Evolutionary conservation across 495 filamentous ascomycete species (phyloP).

Genomic region (Physcia stellaris): DNA sequence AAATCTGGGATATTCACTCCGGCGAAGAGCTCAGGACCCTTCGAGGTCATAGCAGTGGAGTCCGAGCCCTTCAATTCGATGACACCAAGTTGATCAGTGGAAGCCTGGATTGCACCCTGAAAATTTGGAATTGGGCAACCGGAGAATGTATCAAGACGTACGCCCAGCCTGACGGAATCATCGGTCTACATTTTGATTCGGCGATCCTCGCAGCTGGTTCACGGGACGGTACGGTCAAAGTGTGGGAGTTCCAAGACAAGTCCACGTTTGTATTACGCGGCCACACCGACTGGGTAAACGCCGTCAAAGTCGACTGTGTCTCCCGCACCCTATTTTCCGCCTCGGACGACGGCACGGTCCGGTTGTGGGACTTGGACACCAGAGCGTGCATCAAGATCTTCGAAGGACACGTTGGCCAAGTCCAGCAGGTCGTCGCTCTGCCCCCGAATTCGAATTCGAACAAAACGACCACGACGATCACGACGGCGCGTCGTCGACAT

Average conservation of each 20-base stretch:
- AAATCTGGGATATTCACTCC: slow-evolving; percentile 89
- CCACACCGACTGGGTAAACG: slow-evolving; percentile 90
- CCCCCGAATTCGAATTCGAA: slow-evolving; percentile 82
- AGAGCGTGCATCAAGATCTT: slow-evolving; percentile 64
- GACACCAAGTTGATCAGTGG: slow-evolving; percentile 81
- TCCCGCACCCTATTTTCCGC: slow-evolving; percentile 83
- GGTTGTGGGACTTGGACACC: slow-evolving; percentile 87
- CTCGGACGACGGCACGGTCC: slow-evolving; percentile 82
- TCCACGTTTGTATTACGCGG: slow-evolving; percentile 65
- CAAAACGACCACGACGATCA: slow-evolving; percentile 41
- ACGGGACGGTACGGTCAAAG: slow-evolving; percentile 76
- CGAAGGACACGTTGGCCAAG: slow-evolving; percentile 88
- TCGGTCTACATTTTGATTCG: slow-evolving; percentile 73
- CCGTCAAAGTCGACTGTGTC: slow-evolving; percentile 64
- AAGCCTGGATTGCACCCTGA: slow-evolving; percentile 64
- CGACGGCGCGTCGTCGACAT: slow-evolving; percentile 30
- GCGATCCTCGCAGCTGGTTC: slow-evolving; percentile 78
- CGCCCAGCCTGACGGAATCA: slow-evolving; percentile 66
- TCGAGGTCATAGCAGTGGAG: slow-evolving; percentile 63
- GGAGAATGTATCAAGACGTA: slow-evolving; percentile 77
- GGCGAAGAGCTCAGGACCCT: slow-evolving; percentile 75
- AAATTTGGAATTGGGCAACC: slow-evolving; percentile 94
- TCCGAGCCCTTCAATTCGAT: slow-evolving; percentile 86
- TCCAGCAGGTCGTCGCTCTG: slow-evolving; percentile 75
- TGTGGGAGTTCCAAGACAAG: slow-evolving; percentile 85